phyloP scores from a whole-genome alignment of 1,139 yeast species.

The Candida dubliniensis region DNA sequence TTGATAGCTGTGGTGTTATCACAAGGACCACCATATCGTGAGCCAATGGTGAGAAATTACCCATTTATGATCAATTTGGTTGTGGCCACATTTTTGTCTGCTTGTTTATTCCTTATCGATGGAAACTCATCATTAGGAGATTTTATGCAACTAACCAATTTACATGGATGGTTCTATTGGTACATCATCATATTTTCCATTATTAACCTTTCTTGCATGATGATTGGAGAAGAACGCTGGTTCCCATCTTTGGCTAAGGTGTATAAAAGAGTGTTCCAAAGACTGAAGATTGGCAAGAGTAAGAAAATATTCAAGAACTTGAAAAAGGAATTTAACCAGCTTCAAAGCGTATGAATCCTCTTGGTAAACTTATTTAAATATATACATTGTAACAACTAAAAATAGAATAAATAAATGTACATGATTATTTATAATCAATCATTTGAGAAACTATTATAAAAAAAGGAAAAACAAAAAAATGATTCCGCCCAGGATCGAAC shows the following conservation, averaged over 20 bases:
- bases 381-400: too few relatives aligned
- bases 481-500: slow-evolving; percentile 99
- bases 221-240: slow-evolving; percentile 41
- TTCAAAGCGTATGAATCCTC: slow-evolving; percentile 14
- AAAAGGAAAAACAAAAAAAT: neutral
- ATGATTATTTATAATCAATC: too few relatives aligned
- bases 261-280: slow-evolving; percentile 30
- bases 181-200: slow-evolving; percentile 47
- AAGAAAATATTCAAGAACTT: slow-evolving; percentile 45
- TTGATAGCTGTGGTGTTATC: slow-evolving; percentile 78
- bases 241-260: slow-evolving; percentile 29
- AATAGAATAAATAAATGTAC: too few relatives aligned
- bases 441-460: too few relatives aligned
- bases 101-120: slow-evolving; percentile 48
- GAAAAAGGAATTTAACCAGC: slow-evolving; percentile 21
- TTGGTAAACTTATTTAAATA: too few relatives aligned
- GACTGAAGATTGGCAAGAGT: slow-evolving; percentile 25
- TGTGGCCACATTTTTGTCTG: slow-evolving; percentile 49
- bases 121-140: slow-evolving; percentile 57
- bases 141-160: slow-evolving; percentile 72
- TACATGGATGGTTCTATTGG: slow-evolving; percentile 53
- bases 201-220: slow-evolving; percentile 51
- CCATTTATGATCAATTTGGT: slow-evolving; percentile 71
- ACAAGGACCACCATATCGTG: slow-evolving; percentile 94
- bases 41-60: slow-evolving; percentile 63